Evolutionary conservation across 106 monocot species (phyloP).

Genomic region (Iris macrosiphon): DNA sequence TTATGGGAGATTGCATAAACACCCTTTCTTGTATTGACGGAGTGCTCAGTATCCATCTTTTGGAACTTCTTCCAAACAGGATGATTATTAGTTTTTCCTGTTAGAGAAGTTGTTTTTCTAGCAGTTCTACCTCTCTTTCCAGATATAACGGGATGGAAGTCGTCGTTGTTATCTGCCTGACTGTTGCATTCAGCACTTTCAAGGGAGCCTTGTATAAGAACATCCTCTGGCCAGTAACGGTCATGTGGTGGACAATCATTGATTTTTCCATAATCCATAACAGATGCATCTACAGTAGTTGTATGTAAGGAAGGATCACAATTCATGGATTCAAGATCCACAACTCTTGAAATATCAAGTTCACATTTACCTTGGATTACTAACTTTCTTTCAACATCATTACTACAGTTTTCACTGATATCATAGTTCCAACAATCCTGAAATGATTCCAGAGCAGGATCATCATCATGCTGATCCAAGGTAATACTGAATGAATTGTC

Average conservation of each 20-base stretch:
- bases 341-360: constrained; percentile 6
- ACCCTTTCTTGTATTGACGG: constrained; percentile 3
- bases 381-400: constrained; percentile 15
- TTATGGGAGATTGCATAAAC: constrained; percentile 2
- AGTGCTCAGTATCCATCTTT: constrained; percentile 14
- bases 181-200: constrained; percentile 34
- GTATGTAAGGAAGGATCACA: constrained; percentile 3
- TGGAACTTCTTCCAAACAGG: constrained; percentile 69
- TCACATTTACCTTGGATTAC: constrained; percentile 12
- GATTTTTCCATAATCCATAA: constrained; percentile 8
- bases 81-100: constrained; percentile 28
- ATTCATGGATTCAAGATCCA: constrained; percentile 1
- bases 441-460: constrained; percentile 3
- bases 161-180: constrained; percentile 39
- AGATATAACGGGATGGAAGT: constrained; percentile 27
- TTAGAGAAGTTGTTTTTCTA: constrained; percentile 22
- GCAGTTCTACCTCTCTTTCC: constrained; percentile 34
- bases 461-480: neutral
- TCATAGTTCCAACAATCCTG: constrained; percentile 21
- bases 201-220: constrained; percentile 1
- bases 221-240: constrained; percentile 6
- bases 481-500: constrained; percentile 1
- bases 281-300: neutral
- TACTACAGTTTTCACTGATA: constrained; percentile 12
- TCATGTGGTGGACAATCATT: neutral